Conservation (phyloP, 495 filamentous ascomycete genomes). For the Xylaria scruposa region DNA sequence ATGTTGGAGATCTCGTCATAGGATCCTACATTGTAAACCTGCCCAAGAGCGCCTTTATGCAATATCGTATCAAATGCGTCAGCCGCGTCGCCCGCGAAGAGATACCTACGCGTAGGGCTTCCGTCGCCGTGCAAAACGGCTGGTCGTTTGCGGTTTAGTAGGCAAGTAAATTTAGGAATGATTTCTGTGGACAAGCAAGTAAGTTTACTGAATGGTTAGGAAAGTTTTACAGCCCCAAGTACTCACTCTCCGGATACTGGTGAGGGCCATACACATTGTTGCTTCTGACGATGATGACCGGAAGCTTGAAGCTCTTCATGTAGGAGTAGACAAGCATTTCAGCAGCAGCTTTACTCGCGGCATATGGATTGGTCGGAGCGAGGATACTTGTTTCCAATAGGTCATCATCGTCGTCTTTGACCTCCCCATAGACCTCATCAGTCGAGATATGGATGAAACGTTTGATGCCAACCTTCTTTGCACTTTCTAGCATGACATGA, state of each 20-base stretch:
- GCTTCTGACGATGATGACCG: slow-evolving; percentile 72
- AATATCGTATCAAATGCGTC: slow-evolving; percentile 80
- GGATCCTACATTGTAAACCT: slow-evolving; percentile 78
- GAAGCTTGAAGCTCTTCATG: slow-evolving; percentile 72
- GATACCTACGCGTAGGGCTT: slow-evolving; percentile 68
- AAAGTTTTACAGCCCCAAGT: background rate
- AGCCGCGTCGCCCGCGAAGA: slow-evolving; percentile 75
- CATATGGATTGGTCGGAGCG: slow-evolving; percentile 77
- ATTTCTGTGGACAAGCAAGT: slow-evolving; percentile 59
- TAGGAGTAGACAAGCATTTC: slow-evolving; percentile 83
- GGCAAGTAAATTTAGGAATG: slow-evolving; percentile 74
- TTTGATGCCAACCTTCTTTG: slow-evolving; percentile 65
- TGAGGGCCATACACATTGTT: slow-evolving; percentile 85
- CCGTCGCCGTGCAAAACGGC: slow-evolving; percentile 75
- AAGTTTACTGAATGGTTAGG: background rate
- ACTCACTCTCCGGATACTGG: slow-evolving; percentile 79
- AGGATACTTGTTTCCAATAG: slow-evolving; percentile 66
- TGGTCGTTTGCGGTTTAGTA: slow-evolving; percentile 62
- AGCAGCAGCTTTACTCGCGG: slow-evolving; percentile 77
- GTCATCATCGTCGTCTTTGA: slow-evolving; percentile 66
- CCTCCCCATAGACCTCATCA: slow-evolving; percentile 81
- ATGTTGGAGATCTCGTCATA: slow-evolving; percentile 70
- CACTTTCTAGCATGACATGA: slow-evolving; percentile 72
- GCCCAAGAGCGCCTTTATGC: slow-evolving; percentile 68
- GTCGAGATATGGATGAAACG: slow-evolving; percentile 77